Evolutionary conservation across 2,329 filamentous ascomycete genomes (phyloP).

Genomic region (Fusarium sp.): DNA sequence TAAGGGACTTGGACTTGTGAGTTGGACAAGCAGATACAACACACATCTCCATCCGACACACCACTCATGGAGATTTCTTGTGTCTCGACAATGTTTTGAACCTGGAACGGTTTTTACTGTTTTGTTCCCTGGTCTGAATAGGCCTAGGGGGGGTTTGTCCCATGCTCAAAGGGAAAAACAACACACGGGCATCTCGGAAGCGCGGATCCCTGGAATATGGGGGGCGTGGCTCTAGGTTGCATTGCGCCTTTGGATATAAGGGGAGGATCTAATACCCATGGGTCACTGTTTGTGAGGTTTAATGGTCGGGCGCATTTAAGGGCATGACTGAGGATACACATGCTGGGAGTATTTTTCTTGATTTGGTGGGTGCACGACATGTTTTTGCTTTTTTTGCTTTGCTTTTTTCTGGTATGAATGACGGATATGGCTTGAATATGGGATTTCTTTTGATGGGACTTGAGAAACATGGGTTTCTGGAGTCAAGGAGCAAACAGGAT

Average conservation of each 20-base stretch:
- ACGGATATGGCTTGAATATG: not conserved
- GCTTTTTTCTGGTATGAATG: not conserved
- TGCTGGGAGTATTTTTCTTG: not conserved
- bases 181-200: not conserved
- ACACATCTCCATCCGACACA: constrained; percentile 1
- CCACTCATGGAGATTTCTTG: constrained; percentile 4
- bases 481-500: constrained; percentile 19
- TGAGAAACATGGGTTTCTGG: constrained; percentile 8
- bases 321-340: constrained; percentile 4
- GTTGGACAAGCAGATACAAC: constrained; percentile 7
- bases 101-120: constrained; percentile 8
- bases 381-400: not conserved
- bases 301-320: not conserved
- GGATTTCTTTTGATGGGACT: constrained; percentile 1
- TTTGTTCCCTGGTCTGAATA: constrained; percentile 3
- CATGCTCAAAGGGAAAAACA: not conserved
- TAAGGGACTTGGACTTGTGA: not conserved
- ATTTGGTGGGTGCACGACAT: constrained; percentile 2
- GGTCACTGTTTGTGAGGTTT: constrained; percentile 15
- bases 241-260: not conserved
- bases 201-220: constrained; percentile 21
- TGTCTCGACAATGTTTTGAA: constrained; percentile 3
- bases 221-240: not conserved
- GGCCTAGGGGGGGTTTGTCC: not conserved
- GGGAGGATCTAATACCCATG: not conserved